Evolutionary conservation across 2,329 filamentous ascomycete genomes (phyloP), one percentile per base, ranked within the genome.

Genomic region (Cytospora schulzeri): DNA sequence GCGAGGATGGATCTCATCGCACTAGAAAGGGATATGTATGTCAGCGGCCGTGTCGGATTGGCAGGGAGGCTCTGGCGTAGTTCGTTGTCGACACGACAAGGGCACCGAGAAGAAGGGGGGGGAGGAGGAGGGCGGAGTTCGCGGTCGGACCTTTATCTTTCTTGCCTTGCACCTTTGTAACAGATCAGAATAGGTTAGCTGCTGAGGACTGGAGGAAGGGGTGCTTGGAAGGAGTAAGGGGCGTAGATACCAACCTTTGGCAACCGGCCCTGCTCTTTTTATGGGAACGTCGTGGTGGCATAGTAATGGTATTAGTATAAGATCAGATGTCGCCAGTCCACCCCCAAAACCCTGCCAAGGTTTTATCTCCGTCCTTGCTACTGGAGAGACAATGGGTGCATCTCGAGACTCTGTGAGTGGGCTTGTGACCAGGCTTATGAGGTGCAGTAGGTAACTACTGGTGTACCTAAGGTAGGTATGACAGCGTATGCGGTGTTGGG

Each of bases 201-300:
- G n/a, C n/a, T n/a, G n/a, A n/a, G n/a, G n/a, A n/a, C n/a, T n/a
- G n/a, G 31, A 48, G n/a, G n/a, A 24, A 48, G 45, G n/a, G n/a
- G 9, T 4, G 45, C n/a, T 14, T 22, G 19, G 9, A 48, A 4
- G 45, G 45, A 9, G 45, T 24, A 12, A 24, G n/a, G 17, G 45
- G 33, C 33, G 33, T 35, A 15, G 17, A 24, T 48, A 48, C 45
- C 6, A 48, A 48, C 45, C 45, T 51, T 67, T 83, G 81, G 70
- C 88, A 91, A 54, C 88, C 88, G 59, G 87, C 83, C 69, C 88
- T 83, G 63, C 86, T 89, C 78, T 90, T 91, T 73, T 88, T 90
- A 75, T 91, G 88, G 51, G 87, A 88, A 73, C 87, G 81, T 71
- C 87, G 80, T 33, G 87, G 87, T 66, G 87, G 85, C 86, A 89